Base-by-base conservation (phyloP, 345 rosid genomes). In the Cochlearia excelsa region DNA sequence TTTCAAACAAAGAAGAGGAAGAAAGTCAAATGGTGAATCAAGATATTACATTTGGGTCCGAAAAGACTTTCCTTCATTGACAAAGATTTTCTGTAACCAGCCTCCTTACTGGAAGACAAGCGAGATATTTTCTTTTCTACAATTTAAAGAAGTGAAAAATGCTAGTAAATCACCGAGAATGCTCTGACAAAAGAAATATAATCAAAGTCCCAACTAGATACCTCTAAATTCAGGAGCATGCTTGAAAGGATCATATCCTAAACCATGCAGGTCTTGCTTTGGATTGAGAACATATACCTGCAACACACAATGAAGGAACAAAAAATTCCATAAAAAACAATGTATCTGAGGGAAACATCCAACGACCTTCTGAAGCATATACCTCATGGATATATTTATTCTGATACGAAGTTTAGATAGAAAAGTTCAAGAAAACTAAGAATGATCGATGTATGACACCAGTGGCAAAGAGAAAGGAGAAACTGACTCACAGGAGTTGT, bases 191-290 rank as follows among this genome's bases (percentile, higher is more conserved):
- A 28, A 50, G 42, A 39, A 67, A 60, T 52, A 57, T 66, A 27
- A 51, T 68, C 42, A 45, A 65, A 16, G 52, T 53, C 45, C 56
- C 69, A 63, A 71, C 31, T 43, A 70, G 59, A 37, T 64, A 93
- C 99, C 95, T 80, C 95, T 80, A 68, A 93, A 89, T 72, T 93
- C 99, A 45, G 97, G 99, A 79, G 99, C 99, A 78, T 87, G 79
- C 80, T 83, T 83, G 61, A 77, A 93, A 59, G 97, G 99, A 82
- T 89, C 95, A 74, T 65, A 89, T 29, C 96, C 99, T 69, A 93
- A 70, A 65, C 99, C 99, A 75, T 87, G 79, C 57, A 81, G 61
- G 70, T 93, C 92, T 72, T 87, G 86, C 80, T 93, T 93, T n/a
- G 99, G 99, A 65, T 83, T 74, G 58, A 80, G 85, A 53, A 84